Conservation (phyloP, 1,139 yeast species). For the Eremothecium gossypii region DNA sequence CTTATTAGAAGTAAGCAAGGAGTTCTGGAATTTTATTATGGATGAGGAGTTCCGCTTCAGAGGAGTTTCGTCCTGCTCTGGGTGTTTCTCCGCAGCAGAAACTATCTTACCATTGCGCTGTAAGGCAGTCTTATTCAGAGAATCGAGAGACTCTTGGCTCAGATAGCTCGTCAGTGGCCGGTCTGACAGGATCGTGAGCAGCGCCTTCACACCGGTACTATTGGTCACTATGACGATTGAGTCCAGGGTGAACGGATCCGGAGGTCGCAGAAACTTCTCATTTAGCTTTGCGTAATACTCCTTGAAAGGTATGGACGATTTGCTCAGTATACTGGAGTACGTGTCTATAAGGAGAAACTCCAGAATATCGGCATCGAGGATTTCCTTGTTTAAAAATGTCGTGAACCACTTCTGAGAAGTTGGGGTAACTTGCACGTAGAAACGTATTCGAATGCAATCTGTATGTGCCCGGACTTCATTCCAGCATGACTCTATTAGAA, state of each 20-base stretch:
- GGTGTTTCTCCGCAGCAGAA: conserved; percentile 13
- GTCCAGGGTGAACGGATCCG: conserved; percentile 11
- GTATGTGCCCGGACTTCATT: conserved; percentile 9
- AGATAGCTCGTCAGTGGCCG: conserved; percentile 26
- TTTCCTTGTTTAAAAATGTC: conserved; percentile 20
- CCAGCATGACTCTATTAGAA: conserved; percentile 23
- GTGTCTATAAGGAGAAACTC: conserved; percentile 15
- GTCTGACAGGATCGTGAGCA: conserved; percentile 28
- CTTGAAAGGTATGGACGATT: conserved; percentile 25
- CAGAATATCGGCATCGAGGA: conserved; percentile 14
- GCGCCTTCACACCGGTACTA: conserved; percentile 29
- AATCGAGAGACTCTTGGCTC: conserved; percentile 25
- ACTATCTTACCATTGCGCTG: conserved; percentile 8
- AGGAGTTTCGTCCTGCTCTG: conserved; percentile 18
- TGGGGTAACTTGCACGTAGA: conserved; percentile 22
- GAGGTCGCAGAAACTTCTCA: conserved; percentile 16
- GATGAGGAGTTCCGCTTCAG: conserved; percentile 27
- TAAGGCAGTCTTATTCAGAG: conserved; percentile 16
- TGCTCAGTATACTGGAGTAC: conserved; percentile 9
- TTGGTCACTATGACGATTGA: conserved; percentile 27
- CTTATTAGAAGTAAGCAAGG: conserved; percentile 27
- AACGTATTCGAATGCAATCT: conserved; percentile 12
- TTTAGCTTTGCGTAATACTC: conserved; percentile 25
- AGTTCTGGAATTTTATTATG: conserved; percentile 23
- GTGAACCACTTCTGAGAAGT: conserved; percentile 28